Base-by-base conservation (phyloP, 805 yeast species). In the Kurtzmaniella cleridarum region DNA sequence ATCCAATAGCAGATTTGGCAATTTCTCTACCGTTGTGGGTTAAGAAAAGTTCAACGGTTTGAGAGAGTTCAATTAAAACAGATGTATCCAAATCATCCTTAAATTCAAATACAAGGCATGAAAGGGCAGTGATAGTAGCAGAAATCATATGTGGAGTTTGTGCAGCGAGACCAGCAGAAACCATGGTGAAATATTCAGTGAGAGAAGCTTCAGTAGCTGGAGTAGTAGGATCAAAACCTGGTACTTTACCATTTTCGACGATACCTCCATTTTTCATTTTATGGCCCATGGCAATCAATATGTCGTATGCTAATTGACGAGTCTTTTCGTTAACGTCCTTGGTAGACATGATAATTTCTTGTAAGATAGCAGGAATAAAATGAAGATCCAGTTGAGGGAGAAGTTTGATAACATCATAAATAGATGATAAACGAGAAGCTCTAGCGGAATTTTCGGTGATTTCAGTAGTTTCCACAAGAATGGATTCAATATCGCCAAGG, bases 111-210 rank as follows among this genome's bases (percentile, higher is more conserved):
- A 93, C 72, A 33, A 91, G 66, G 55, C 96, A 82, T 33, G 95
- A 81, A 39, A 91, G 69, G 0, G 96, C 95, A 5, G 96, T 89
- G 50, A 93, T 80, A 32, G 73, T 53, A n/a, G 98, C 97, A 53
- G 96, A 86, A 26, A 93, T 85, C 96, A 91, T 91, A 65, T 91
- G 95, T 27, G 95, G 91, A 24, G 93, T 76, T 47, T 84, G 81
- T 41, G 96, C 96, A 28, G 93, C 96, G 49, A 95, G 71, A 67
- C 98, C 99, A 23, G 97, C 98, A 60, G 91, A 78, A 24, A 91
- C 83, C 83, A 93, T 87, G 24, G 95, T 88, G 68, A 91, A 87
- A 57, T 73, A 90, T 62, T 90, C 96, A 34, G 80, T 75, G 40
- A 90, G 70, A 14, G 79, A 71, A 7, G 95, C 93, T 37, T 71